Evolutionary conservation across 139 green algal species (phyloP), one percentile per base, ranked within the genome.

Genomic region (Ettlia oleoabundans): DNA sequence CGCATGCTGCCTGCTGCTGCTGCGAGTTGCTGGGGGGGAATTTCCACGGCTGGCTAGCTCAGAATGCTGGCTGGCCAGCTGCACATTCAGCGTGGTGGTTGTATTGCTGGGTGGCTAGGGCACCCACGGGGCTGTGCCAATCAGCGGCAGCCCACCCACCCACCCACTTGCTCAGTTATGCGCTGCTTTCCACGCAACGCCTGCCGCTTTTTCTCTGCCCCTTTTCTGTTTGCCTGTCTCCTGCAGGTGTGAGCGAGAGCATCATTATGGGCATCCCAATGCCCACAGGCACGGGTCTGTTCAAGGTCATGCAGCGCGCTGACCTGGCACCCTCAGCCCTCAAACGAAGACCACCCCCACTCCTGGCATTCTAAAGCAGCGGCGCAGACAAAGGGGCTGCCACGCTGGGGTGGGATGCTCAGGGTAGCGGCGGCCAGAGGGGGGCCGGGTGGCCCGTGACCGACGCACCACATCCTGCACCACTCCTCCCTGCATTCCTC

Each of bases 181-280:
- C 13, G 19, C 38, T 78, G 2, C 28, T 9, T 2, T 24, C 30
- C 15, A 21, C 32, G 47, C 47, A 58, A 58, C n/a, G n/a, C n/a
- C 47, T 58, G 47, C 47, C 47, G 30, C 18, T n/a, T 9, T 65
- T n/a, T 22, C 55, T 22, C 55, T 5, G 55, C 15, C 55, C 18
- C 55, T 22, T 5, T 32, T 9, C 55, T n/a, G 18, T 65, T 15
- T 65, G 55, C 55, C 55, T 22, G 3, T 3, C 19, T 26, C n/a
- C 71, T 53, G 37, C 73, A 80, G 73, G 73, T 52, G 73, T 80
- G 40, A 93, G 73, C 33, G 97, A 99, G 91, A 94, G 84, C 80
- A 99, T 99, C 93, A 99, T 99, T 86, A 98, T 99, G 96, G 97
- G 97, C 52, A 98, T 97, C 37, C 97, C 97, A 55, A 99, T 99